Evolutionary conservation across 2,329 filamentous ascomycete genomes (phyloP).

Genomic region (Orbilia oligospora): DNA sequence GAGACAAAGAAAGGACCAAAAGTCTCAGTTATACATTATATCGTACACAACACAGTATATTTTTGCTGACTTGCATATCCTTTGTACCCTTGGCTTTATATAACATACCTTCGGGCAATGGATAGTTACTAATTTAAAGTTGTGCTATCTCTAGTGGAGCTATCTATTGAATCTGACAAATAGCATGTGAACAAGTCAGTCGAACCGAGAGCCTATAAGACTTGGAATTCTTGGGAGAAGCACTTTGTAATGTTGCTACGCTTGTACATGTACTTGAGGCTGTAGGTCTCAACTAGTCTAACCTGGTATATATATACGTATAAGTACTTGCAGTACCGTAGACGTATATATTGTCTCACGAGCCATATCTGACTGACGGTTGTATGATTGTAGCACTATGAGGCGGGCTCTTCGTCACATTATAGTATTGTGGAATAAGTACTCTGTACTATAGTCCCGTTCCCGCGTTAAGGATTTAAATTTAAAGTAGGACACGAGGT

Average conservation of each 20-base stretch:
- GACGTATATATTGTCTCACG: no score
- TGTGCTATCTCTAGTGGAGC: slow-evolving; percentile 6
- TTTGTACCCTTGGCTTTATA: not conserved
- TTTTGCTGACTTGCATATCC: not conserved
- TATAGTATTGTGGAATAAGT: no score
- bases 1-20: not conserved
- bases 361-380: no score
- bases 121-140: not conserved
- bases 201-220: not conserved
- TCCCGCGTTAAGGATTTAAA: no score
- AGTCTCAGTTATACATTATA: slow-evolving; percentile 8
- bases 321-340: no score
- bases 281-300: no score
- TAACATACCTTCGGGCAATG: slow-evolving; percentile 21
- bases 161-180: slow-evolving; percentile 10
- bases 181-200: not conserved
- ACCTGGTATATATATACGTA: no score
- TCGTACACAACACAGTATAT: no score
- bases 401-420: no score
- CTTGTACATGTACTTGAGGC: not conserved
- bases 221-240: not conserved
- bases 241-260: not conserved
- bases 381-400: no score
- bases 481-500: no score
- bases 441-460: no score